Conservation (phyloP, 192 early-diverging fungal genomes). For the Coemansia sp. region DNA sequence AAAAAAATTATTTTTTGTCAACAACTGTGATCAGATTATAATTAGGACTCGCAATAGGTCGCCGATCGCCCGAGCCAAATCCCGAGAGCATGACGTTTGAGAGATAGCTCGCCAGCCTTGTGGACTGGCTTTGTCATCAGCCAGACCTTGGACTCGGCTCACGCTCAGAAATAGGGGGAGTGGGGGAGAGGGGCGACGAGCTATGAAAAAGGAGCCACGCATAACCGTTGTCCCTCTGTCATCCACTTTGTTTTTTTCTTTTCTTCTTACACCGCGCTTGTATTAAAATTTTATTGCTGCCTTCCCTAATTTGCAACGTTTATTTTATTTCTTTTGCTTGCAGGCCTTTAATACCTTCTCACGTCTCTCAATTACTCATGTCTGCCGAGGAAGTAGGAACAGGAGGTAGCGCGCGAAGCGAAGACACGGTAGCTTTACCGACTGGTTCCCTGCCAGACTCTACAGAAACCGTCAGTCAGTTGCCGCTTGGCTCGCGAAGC, state of each 20-base stretch:
- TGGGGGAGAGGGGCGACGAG: neutral
- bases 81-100: neutral
- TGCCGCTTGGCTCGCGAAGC: neutral
- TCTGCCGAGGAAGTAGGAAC: neutral
- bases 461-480: neutral
- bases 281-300: no score
- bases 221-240: neutral
- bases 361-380: conserved; percentile 7
- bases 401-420: neutral
- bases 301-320: neutral
- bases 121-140: neutral
- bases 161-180: neutral
- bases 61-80: neutral
- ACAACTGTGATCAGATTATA: neutral
- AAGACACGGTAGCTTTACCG: neutral
- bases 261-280: neutral
- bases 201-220: neutral
- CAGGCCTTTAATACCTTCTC: neutral
- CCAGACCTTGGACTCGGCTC: neutral
- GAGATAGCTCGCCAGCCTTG: neutral
- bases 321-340: neutral
- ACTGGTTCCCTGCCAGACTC: neutral
- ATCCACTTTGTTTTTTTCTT: neutral
- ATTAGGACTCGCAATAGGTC: neutral
- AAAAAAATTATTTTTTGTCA: conserved; percentile 2